Evolutionary conservation across 179 eudicot species (phyloP), one percentile per base, ranked within the genome.

Genomic region (Beta corolliflora): DNA sequence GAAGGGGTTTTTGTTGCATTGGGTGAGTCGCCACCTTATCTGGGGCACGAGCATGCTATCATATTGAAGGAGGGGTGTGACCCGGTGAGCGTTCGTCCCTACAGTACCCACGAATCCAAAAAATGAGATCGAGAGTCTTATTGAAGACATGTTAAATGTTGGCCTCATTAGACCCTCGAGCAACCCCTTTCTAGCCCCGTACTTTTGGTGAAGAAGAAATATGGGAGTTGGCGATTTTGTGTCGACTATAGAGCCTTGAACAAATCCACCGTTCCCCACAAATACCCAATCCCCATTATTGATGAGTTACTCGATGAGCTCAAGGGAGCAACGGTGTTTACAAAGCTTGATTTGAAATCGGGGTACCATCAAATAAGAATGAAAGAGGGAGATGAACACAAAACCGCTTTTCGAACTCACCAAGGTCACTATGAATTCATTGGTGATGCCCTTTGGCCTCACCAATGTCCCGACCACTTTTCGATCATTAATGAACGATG

Each of bases 71-170:
- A 48, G 0, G 82, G 77, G 0, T 46, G 63, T 2, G 0, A 5
- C 2, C 82, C 77, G 0, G 25, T 80, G 1, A 80, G 61, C 61
- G 46, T 80, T 2, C 60, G 82, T 1, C 82, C 82, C 0, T 80
- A 80, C 10, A 46, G 12, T 61, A 80, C 1, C 77, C 77, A 1
- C 36, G 2, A 31, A 31, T 31, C 0, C 10, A 8, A 79, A 68
- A n/a, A 16, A 50, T 79, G 67, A 29, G 0, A 70, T 79, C 11
- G 77, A 80, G 9, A 3, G 0, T 0, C 45, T 71, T 0, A 44
- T 61, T 0, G 46, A 79, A 14, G 82, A 79, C 1, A 56, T 71
- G 71, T 5, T 59, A 0, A 29, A 46, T 0, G 29, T 41, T 7
- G 71, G 82, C 0, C n/a, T 7, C 64, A 75, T 52, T 7, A 7